Base-by-base conservation (phyloP, 2,329 filamentous ascomycete genomes). In the Clathrospora elynae region DNA sequence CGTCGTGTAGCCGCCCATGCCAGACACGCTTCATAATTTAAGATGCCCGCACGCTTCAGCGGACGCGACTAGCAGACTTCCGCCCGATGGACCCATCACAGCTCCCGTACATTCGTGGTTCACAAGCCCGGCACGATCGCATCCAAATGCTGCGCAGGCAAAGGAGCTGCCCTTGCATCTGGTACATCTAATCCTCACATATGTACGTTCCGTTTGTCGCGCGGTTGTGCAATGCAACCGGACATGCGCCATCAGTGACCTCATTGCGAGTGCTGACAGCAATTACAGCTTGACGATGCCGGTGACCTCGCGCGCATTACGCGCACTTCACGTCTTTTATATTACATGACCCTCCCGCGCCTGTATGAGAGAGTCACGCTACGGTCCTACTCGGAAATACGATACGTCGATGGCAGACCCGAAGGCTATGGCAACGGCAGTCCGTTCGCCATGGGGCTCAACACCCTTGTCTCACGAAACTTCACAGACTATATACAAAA, bases 301-400 rank as follows among this genome's bases (percentile, higher is more conserved):
- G 77, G 68, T 46, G 82, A 84, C 59, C 75, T 85, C 17, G 80
- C 81, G 20, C 75, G 80, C 46, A 65, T 83, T 38, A 83, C 80
- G 50, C 75, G 80, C 43, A 82, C 81, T 36, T 83, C 79, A 49
- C 75, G 80, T 10, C 74, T 85, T 26, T 75, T 84, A 55, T 81
- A 84, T 54, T 85, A 85, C 68, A 84, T 85, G 80, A 74, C 79
- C 22, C 70, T 84, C 2, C 82, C 82, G 13, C 79, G 79, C 42
- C 75, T 85, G 26, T 85, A 84, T 66, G 73, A 75, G 60, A 66
- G 71, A 22, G 75, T 85, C 38, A 77, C 73, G 5, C 69, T 85
- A 22, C 78, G 73, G 39, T 82, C 80, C 6, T 83, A 85, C 61
- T 71, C 77, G 35, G 76, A 78, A 25, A 80, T 84, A 18, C 78